Conservation (phyloP, 805 yeast genomes). For the Tetrapisispora taiwanensis region DNA sequence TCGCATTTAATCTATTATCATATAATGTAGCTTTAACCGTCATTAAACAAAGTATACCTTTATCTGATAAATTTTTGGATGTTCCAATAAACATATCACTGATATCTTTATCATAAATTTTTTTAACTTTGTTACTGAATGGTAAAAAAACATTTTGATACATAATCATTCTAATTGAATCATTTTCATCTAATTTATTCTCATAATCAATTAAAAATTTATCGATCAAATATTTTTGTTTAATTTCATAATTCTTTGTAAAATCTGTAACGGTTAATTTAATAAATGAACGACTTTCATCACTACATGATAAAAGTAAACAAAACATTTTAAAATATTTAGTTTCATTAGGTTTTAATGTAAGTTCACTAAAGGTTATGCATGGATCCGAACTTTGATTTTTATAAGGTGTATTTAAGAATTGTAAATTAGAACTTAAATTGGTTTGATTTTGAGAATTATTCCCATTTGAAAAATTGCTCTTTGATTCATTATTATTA, state of each 20-base stretch:
- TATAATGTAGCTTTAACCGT: slow-evolving; percentile 14
- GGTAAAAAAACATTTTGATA: slow-evolving; percentile 14
- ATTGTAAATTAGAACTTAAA: no score
- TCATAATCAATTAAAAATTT: slow-evolving; percentile 15
- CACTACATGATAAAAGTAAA: slow-evolving; percentile 13
- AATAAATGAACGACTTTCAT: slow-evolving; percentile 7
- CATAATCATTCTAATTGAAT: slow-evolving; percentile 17
- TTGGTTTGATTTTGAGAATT: neutral
- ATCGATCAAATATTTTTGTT: slow-evolving; percentile 19
- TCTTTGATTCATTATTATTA: neutral
- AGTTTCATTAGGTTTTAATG: slow-evolving; percentile 4
- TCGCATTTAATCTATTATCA: slow-evolving; percentile 18
- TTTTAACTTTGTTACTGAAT: slow-evolving; percentile 7
- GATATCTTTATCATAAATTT: slow-evolving; percentile 3
- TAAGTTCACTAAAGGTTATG: slow-evolving; percentile 9
- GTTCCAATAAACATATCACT: slow-evolving; percentile 5
- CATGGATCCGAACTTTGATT: slow-evolving; percentile 6
- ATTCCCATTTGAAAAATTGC: neutral
- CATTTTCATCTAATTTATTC: slow-evolving; percentile 10
- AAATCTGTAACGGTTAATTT: slow-evolving; percentile 24
- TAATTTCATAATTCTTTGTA: slow-evolving; percentile 10
- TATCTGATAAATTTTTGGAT: slow-evolving; percentile 16
- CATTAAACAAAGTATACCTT: slow-evolving; percentile 21
- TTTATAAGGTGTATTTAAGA: no score
- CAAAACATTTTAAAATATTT: slow-evolving; percentile 13